phyloP scores from a whole-genome alignment of 1,284 basidiomycete genomes.

The Tilletia indica region DNA sequence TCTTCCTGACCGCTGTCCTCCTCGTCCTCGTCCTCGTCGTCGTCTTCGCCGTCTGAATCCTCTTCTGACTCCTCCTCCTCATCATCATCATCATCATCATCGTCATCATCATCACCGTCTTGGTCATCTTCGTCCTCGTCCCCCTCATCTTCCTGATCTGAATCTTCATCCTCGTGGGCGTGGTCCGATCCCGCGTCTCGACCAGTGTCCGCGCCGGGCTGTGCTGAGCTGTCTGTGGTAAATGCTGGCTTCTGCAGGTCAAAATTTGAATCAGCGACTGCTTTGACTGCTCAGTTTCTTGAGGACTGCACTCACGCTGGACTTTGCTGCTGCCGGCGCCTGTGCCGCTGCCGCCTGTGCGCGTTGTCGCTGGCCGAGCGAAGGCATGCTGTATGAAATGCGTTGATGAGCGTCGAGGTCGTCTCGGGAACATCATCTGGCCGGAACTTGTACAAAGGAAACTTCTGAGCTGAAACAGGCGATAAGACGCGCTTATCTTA shows the following conservation, averaged over 20 bases:
- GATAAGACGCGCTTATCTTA: too few species aligned
- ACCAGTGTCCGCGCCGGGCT: neutral
- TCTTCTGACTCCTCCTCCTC: neutral
- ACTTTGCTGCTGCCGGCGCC: neutral
- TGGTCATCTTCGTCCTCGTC: neutral
- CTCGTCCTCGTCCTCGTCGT: neutral
- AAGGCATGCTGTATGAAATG: neutral
- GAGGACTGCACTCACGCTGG: neutral
- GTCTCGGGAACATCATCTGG: too few species aligned
- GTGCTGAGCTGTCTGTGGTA: neutral
- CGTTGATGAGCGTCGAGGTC: too few species aligned
- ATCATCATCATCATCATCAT: neutral
- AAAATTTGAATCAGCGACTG: neutral
- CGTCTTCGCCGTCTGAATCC: neutral
- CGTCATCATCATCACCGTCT: neutral
- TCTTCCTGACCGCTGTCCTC: neutral
- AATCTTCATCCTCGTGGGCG: neutral
- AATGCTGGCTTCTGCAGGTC: too few species aligned
- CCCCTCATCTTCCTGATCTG: neutral
- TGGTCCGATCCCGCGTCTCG: neutral
- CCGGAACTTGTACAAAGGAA: too few species aligned
- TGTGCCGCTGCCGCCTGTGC: slow-evolving; percentile 12
- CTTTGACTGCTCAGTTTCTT: neutral
- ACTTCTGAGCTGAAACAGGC: too few species aligned
- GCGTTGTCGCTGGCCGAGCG: slow-evolving; percentile 12